A percentile compares a stretch with the other conserved stretches of the same genome.
These are phyloP conservation scores for Elasticomyces elasticus DNA, from an alignment of 495 filamentous ascomycete genomes.

Conservation along the genomic window DNA sequence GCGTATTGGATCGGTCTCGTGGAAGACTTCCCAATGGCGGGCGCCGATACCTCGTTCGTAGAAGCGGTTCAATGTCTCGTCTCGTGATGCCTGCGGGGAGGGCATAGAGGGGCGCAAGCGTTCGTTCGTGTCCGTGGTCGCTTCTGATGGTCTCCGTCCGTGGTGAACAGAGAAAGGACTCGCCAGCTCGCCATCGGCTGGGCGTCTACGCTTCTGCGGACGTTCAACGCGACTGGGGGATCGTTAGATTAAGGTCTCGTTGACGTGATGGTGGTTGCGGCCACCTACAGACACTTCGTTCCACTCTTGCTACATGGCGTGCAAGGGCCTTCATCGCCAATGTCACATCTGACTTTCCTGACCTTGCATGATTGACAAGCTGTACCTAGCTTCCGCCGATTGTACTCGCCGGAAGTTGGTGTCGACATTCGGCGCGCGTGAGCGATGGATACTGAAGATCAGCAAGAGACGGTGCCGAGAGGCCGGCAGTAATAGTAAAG, in stretches of 20 bases:
- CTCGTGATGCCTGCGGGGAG: not conserved
- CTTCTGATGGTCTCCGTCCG: not conserved
- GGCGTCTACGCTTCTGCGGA: not conserved
- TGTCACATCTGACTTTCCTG: not conserved
- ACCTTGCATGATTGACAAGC: not conserved
- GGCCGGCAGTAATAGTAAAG: too few relatives aligned
- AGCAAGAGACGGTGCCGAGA: too few relatives aligned
- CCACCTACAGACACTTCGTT: not conserved
- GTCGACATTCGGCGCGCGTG: too few relatives aligned
- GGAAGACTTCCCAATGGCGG: slow-evolving; percentile 4
- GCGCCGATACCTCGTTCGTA: not conserved
- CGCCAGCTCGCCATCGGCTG: not conserved
- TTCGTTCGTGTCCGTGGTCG: not conserved
- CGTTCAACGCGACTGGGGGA: not conserved
- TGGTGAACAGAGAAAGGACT: not conserved
- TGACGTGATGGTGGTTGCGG: not conserved
- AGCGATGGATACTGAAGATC: too few relatives aligned
- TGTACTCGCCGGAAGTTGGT: not conserved
- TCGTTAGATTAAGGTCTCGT: not conserved
- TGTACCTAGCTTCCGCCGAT: not conserved
- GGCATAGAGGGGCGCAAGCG: not conserved
- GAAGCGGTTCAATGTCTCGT: slow-evolving; percentile 1
- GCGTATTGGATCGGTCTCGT: not conserved
- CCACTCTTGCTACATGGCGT: slow-evolving; percentile 2
- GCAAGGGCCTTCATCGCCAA: not conserved